These are phyloP conservation scores for Xylaria telfairii DNA, from an alignment of 495 filamentous ascomycete species.

Conservation along the genomic window DNA sequence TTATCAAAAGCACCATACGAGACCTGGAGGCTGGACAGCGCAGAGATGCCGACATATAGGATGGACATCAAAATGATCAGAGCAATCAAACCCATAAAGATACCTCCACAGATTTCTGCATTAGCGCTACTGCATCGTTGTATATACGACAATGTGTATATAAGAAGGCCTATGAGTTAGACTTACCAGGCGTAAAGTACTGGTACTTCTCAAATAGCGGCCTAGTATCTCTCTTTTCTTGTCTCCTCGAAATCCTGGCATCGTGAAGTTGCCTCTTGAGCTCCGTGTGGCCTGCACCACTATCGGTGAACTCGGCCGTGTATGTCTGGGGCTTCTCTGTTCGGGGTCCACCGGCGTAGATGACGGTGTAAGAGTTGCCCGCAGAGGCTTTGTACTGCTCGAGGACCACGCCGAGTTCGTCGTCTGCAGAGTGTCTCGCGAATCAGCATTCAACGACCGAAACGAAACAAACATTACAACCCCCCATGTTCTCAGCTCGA, in stretches of 20 bases:
- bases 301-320: slow-evolving; percentile 50
- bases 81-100: slow-evolving; percentile 79
- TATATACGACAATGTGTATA: background rate
- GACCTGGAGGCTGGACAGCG: slow-evolving; percentile 80
- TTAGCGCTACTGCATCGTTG: background rate
- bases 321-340: slow-evolving; percentile 50
- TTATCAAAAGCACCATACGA: slow-evolving; percentile 95
- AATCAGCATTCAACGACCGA: slow-evolving; percentile 22
- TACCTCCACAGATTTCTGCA: slow-evolving; percentile 51
- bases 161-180: background rate
- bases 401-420: slow-evolving; percentile 46
- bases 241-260: slow-evolving; percentile 22
- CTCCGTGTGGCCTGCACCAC: slow-evolving; percentile 52
- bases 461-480: background rate
- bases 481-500: background rate
- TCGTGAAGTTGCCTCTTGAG: slow-evolving; percentile 49
- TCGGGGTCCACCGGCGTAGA: slow-evolving; percentile 43
- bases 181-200: slow-evolving; percentile 74
- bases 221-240: slow-evolving; percentile 35
- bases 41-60: slow-evolving; percentile 75
- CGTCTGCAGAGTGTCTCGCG: slow-evolving; percentile 36
- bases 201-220: slow-evolving; percentile 89
- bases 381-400: slow-evolving; percentile 35
- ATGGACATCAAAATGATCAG: slow-evolving; percentile 72
- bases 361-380: slow-evolving; percentile 53